phyloP scores from a whole-genome alignment of 805 yeast species.

The Ogataea kodamae region DNA sequence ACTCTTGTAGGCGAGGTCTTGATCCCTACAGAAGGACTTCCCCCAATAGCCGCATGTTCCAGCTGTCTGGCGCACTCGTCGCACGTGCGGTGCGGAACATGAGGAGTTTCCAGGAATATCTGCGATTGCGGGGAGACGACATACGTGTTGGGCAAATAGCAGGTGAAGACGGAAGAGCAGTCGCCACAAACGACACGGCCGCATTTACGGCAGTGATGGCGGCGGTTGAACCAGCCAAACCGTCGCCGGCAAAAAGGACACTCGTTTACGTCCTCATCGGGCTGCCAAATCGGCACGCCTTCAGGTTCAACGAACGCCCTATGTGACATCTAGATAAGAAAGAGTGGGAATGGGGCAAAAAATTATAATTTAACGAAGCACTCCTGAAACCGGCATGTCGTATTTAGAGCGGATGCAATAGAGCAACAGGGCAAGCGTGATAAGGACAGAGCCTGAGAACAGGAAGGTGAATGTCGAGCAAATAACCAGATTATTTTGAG shows the following conservation, averaged over 20 bases:
- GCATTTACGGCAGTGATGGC: constrained; percentile 83
- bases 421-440: constrained; percentile 24
- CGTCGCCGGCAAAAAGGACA: constrained; percentile 54
- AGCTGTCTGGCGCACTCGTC: constrained; percentile 67
- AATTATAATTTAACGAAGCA: constrained; percentile 1
- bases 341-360: constrained; percentile 1
- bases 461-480: constrained; percentile 35
- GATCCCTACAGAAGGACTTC: constrained; percentile 9
- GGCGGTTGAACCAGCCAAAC: constrained; percentile 62
- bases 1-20: constrained; percentile 17
- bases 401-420: constrained; percentile 22
- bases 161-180: constrained; percentile 54
- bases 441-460: constrained; percentile 25
- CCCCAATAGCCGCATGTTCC: constrained; percentile 37
- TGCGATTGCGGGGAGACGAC: constrained; percentile 54
- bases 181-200: constrained; percentile 73
- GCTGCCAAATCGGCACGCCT: constrained; percentile 62
- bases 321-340: constrained; percentile 7
- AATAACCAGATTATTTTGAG: constrained; percentile 26
- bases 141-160: constrained; percentile 56
- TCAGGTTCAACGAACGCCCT: constrained; percentile 11
- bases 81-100: constrained; percentile 68
- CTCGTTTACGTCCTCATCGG: constrained; percentile 47
- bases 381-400: constrained; percentile 14
- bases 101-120: constrained; percentile 46